phyloP scores from a whole-genome alignment of 441 rosid genomes.

The Gossypium gossypioides region DNA sequence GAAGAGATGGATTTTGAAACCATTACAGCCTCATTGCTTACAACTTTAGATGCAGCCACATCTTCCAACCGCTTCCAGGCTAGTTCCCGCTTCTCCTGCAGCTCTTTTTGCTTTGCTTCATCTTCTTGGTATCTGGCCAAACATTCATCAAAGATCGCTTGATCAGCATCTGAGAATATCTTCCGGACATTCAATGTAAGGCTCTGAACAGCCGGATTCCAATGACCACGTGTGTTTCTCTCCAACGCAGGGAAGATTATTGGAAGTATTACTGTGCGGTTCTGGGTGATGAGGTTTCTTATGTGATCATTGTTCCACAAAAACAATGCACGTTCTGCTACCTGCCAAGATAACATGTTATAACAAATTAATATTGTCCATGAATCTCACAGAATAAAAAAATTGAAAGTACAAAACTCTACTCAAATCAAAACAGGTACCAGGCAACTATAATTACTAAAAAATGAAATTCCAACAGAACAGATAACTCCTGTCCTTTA shows the following conservation, averaged over 20 bases:
- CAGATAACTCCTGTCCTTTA: too few species aligned
- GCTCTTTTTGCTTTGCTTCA: conserved; percentile 42
- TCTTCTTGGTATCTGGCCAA: conserved; percentile 51
- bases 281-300: conserved; percentile 58
- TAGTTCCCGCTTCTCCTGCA: conserved; percentile 43
- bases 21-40: conserved; percentile 53
- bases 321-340: conserved; percentile 79
- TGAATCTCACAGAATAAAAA: background rate
- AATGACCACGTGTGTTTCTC: conserved; percentile 57
- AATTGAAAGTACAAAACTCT: background rate
- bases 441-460: background rate
- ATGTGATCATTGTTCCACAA: conserved; percentile 93
- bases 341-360: conserved; percentile 36
- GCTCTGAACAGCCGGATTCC: conserved; percentile 92
- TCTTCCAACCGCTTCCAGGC: conserved; percentile 75
- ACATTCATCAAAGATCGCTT: conserved; percentile 60
- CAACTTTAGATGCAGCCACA: conserved; percentile 50
- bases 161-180: conserved; percentile 66
- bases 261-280: conserved; percentile 56
- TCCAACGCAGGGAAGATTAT: conserved; percentile 75
- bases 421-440: background rate
- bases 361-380: background rate
- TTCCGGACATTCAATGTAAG: conserved; percentile 71
- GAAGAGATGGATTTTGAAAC: conserved; percentile 44
- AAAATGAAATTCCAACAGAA: background rate